Evolutionary conservation across 495 filamentous ascomycete genomes (phyloP), one percentile per base, ranked within the genome.

Genomic region (Hypoxylon fragiforme): DNA sequence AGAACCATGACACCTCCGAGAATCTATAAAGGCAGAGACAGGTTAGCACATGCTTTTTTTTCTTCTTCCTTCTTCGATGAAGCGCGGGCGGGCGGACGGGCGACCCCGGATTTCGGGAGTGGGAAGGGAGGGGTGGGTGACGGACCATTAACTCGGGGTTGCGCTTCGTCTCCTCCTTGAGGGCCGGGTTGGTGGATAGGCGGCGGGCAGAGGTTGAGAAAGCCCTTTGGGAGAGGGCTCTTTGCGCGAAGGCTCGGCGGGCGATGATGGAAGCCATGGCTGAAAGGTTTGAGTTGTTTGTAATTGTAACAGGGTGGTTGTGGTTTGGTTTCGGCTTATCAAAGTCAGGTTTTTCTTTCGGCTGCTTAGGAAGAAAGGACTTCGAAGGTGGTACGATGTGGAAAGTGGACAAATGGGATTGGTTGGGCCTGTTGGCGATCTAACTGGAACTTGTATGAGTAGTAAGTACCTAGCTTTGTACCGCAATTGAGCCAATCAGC

Each of bases 1-100:
- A 85, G 84, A 52, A 88, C 85, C 95, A 98, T 97, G 63, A 98
- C 86, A 65, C 83, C 89, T 54, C 91, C 78, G 43, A 98, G 85
- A 63, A 96, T 84, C 94, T 98, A 60, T 58, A 14, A 38, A 14
- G 15, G 40, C 22, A 28, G 22, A 15, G 35, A 21, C 43, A 19
- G 49, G 62, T 68, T 51, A 71, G 62, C 52, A 36, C n/a, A n/a
- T n/a, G n/a, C n/a, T n/a, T n/a, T n/a, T n/a, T n/a, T n/a, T n/a
- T n/a, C n/a, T n/a, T n/a, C n/a, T n/a, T n/a, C n/a, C n/a, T n/a
- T n/a, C n/a, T n/a, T n/a, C n/a, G n/a, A n/a, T n/a, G n/a, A n/a
- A n/a, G n/a, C n/a, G n/a, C n/a, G n/a, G n/a, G n/a, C n/a, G n/a
- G n/a, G n/a, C n/a, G n/a, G n/a, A n/a, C n/a, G n/a, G n/a, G n/a